Evolutionary conservation across 352 stramenopile genomes (phyloP).

Genomic region (Hyaloperonospora brassicae): DNA sequence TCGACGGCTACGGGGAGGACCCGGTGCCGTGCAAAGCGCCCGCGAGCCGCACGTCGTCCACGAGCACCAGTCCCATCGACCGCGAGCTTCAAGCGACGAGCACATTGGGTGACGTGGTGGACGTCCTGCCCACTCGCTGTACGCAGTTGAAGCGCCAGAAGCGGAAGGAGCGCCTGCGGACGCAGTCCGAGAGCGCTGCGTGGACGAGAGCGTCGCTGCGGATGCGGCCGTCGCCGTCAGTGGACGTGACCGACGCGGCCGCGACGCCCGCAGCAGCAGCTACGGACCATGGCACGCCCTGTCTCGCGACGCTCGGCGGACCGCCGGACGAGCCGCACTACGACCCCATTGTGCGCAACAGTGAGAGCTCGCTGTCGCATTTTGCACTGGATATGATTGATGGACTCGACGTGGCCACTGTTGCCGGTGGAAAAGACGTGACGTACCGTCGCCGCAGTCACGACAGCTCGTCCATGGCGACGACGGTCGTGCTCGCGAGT

Average conservation of each 20-base stretch:
- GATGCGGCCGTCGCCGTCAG: slow-evolving; percentile 37
- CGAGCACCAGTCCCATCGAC: slow-evolving; percentile 29
- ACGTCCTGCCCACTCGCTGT: slow-evolving; percentile 15
- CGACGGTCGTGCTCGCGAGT: slow-evolving; percentile 23
- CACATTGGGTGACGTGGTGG: slow-evolving; percentile 24
- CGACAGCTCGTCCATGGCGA: slow-evolving; percentile 15
- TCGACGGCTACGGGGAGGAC: slow-evolving; percentile 23
- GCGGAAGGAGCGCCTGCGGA: slow-evolving; percentile 61
- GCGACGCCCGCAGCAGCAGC: slow-evolving; percentile 14
- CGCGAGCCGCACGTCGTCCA: slow-evolving; percentile 30
- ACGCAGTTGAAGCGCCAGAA: slow-evolving; percentile 14
- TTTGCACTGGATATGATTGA: slow-evolving; percentile 41
- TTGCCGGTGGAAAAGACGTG: slow-evolving; percentile 20
- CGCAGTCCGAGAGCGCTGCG: slow-evolving; percentile 63
- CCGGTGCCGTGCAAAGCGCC: slow-evolving; percentile 23
- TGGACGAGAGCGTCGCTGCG: slow-evolving; percentile 65
- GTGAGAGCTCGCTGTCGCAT: slow-evolving; percentile 42
- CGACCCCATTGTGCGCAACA: slow-evolving; percentile 32
- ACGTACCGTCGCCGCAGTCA: slow-evolving; percentile 23
- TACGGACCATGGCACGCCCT: slow-evolving; percentile 9
- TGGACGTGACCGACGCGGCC: slow-evolving; percentile 26
- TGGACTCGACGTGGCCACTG: slow-evolving; percentile 34
- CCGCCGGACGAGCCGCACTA: slow-evolving; percentile 7
- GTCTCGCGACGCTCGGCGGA: slow-evolving; percentile 15
- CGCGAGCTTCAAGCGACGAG: slow-evolving; percentile 15